Evolutionary conservation across 2,329 filamentous ascomycete species (phyloP).

Genomic region (Paramyrothecium sp.): DNA sequence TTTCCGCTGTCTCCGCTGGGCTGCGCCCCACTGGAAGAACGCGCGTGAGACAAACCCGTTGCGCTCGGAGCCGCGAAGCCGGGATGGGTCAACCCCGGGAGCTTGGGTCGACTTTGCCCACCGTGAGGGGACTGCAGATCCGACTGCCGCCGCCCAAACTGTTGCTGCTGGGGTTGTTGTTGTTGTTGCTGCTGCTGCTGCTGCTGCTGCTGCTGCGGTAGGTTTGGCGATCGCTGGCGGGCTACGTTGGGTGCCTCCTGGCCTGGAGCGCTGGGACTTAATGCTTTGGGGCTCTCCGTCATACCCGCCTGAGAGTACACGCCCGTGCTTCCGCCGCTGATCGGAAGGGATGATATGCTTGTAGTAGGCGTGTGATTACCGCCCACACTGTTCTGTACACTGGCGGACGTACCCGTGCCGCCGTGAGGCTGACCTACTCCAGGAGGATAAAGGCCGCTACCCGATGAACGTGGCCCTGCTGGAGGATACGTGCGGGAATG

Average conservation of each 20-base stretch:
- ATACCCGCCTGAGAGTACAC: conserved; percentile 73
- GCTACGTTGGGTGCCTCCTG: conserved; percentile 50
- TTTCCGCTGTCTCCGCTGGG: conserved; percentile 62
- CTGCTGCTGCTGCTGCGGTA: conserved; percentile 64
- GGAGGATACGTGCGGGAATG: conserved; percentile 81
- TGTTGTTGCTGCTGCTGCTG: conserved; percentile 57
- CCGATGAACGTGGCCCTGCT: conserved; percentile 50
- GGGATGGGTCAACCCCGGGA: conserved; percentile 34
- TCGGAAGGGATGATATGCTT: conserved; percentile 47
- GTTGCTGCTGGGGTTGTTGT: conserved; percentile 55
- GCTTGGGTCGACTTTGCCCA: conserved; percentile 36
- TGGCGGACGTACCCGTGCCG: conserved; percentile 54
- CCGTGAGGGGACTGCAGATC: conserved; percentile 55
- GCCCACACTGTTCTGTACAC: conserved; percentile 39
- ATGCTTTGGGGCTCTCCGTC: conserved; percentile 83
- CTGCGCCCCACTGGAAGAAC: conserved; percentile 49
- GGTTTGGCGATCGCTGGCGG: conserved; percentile 64
- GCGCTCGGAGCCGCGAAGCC: conserved; percentile 29
- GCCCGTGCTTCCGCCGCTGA: conserved; percentile 46
- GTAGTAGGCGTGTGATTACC: conserved; percentile 46
- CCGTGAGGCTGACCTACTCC: conserved; percentile 55
- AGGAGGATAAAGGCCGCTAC: conserved; percentile 60
- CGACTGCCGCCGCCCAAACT: conserved; percentile 52
- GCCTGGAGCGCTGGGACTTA: conserved; percentile 62
- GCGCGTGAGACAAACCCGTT: conserved; percentile 26